Evolutionary conservation across 371 early-diverging fungal genomes (phyloP).

Genomic region (Dipsacomyces acuminosporus): DNA sequence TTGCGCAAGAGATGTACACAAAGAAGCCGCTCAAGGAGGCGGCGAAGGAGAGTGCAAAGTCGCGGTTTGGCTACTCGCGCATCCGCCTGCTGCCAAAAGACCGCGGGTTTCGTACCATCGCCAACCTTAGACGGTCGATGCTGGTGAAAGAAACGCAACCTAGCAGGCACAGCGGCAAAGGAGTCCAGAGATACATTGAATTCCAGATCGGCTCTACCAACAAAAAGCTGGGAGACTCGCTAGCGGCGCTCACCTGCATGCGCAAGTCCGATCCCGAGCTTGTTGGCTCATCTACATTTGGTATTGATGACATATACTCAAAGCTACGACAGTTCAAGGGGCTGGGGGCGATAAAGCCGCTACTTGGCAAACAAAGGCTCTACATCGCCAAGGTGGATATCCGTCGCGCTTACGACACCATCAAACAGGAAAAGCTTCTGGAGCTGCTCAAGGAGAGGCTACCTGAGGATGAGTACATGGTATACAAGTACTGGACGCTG

Average conservation of each 20-base stretch:
- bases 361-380: slow-evolving; percentile 31
- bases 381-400: slow-evolving; percentile 86
- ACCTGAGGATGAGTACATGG: slow-evolving; percentile 56
- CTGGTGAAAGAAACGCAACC: slow-evolving; percentile 8
- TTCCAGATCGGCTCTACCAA: slow-evolving; percentile 15
- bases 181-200: not conserved
- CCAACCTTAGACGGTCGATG: slow-evolving; percentile 52
- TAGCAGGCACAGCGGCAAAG: slow-evolving; percentile 3
- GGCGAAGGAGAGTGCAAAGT: slow-evolving; percentile 1
- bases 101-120: slow-evolving; percentile 60
- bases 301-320: slow-evolving; percentile 54
- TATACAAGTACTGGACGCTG: slow-evolving; percentile 51
- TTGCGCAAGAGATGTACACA: slow-evolving; percentile 49
- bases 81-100: slow-evolving; percentile 69
- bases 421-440: slow-evolving; percentile 64
- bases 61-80: slow-evolving; percentile 50
- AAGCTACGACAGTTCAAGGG: slow-evolving; percentile 51
- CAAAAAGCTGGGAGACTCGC: slow-evolving; percentile 11
- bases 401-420: slow-evolving; percentile 69
- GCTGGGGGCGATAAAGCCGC: slow-evolving; percentile 1
- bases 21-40: slow-evolving; percentile 19
- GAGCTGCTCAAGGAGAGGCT: slow-evolving; percentile 53
- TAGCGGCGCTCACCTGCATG: slow-evolving; percentile 25
- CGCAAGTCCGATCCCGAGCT: slow-evolving; percentile 26
- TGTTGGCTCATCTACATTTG: slow-evolving; percentile 53